A percentile compares a stretch with the other conserved stretches of the same genome.
Conservation (phyloP, 164 flowering plant genomes). For the Chloranthus sessilifolius region DNA sequence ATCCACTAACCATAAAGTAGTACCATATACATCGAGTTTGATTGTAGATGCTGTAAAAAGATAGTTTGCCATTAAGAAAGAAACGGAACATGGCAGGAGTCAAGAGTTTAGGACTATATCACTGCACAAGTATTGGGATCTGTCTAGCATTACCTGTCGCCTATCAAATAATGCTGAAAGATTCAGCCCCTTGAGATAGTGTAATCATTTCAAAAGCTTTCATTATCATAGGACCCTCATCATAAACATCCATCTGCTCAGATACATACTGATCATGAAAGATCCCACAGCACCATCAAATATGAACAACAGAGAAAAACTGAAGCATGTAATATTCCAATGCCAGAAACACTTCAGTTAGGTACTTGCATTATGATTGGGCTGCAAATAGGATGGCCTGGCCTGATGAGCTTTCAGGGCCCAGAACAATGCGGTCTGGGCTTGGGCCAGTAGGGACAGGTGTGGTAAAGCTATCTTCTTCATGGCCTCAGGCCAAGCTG, state of each 20-base stretch:
- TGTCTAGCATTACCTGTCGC: slow-evolving; percentile 55
- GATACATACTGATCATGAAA: slow-evolving; percentile 76
- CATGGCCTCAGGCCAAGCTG: no score
- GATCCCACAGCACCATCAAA: slow-evolving; percentile 3
- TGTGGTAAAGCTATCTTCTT: no score
- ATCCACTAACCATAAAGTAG: no score
- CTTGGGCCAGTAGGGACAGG: no score
- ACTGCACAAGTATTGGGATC: not conserved
- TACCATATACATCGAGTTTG: no score
- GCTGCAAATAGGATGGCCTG: no score
- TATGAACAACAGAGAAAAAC: slow-evolving; percentile 1
- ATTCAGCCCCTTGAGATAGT: slow-evolving; percentile 88
- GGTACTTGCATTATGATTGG: no score
- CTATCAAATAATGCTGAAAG: slow-evolving; percentile 89
- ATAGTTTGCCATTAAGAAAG: no score
- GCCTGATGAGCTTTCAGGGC: no score
- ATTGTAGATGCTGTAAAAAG: no score
- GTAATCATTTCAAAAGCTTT: slow-evolving; percentile 99
- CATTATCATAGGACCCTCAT: slow-evolving; percentile 75
- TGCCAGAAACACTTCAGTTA: not conserved
- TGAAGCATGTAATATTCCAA: not conserved
- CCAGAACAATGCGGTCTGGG: no score
- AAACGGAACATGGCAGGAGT: slow-evolving; percentile 1
- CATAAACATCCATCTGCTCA: slow-evolving; percentile 42
- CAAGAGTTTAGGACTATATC: not conserved